Conservation (phyloP, 192 early-diverging fungal species). For the Gryganskiella cystojenkinii region DNA sequence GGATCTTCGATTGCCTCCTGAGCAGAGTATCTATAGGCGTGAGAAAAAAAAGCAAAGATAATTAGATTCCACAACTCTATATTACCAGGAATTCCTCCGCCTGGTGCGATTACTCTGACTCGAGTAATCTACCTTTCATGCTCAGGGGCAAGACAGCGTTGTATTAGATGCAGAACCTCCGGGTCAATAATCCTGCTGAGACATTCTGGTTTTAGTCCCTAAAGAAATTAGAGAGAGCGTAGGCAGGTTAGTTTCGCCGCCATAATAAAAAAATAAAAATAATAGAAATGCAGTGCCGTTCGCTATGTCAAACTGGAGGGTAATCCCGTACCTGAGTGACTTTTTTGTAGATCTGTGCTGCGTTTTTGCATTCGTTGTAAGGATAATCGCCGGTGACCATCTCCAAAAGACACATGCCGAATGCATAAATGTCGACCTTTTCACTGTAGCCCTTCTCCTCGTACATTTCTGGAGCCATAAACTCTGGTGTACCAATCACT, state of each 20-base stretch:
- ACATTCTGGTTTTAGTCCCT: slow-evolving; percentile 82
- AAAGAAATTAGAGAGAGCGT: not conserved
- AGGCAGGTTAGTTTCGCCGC: too few species aligned
- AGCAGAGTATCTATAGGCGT: slow-evolving; percentile 63
- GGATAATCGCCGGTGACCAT: slow-evolving; percentile 90
- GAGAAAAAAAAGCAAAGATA: not conserved
- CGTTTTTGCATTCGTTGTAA: slow-evolving; percentile 84
- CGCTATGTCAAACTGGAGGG: too few species aligned
- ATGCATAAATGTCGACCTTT: slow-evolving; percentile 88
- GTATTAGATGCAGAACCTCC: slow-evolving; percentile 74
- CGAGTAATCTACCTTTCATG: slow-evolving; percentile 71
- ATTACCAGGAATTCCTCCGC: too few species aligned
- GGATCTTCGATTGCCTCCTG: slow-evolving; percentile 78
- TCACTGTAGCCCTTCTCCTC: slow-evolving; percentile 86
- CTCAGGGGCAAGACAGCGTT: slow-evolving; percentile 72
- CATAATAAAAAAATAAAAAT: too few species aligned
- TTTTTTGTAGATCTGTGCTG: slow-evolving; percentile 83
- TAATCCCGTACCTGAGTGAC: slow-evolving; percentile 67
- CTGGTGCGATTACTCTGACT: too few species aligned
- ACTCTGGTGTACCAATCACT: slow-evolving; percentile 85
- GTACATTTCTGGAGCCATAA: slow-evolving; percentile 91
- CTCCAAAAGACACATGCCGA: slow-evolving; percentile 85
- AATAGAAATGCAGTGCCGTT: too few species aligned
- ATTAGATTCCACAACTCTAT: too few species aligned
- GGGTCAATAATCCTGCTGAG: slow-evolving; percentile 67